Evolutionary conservation across 768 basidiomycete genomes (phyloP).

Genomic region (Pulveroboletus sp.): DNA sequence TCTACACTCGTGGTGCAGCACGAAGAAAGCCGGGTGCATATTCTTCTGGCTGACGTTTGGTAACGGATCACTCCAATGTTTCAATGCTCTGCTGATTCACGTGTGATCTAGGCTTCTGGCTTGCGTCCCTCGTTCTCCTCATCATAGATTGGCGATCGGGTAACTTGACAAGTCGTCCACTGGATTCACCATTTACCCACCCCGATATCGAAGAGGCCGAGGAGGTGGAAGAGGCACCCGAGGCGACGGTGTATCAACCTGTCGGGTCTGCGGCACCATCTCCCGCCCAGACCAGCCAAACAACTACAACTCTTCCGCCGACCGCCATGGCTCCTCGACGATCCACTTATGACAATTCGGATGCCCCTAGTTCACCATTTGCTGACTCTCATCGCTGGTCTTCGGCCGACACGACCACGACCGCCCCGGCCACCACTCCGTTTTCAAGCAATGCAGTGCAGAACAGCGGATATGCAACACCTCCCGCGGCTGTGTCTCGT

Average conservation of each 20-base stretch:
- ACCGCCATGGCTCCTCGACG: conserved; percentile 14
- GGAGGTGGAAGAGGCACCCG: conserved; percentile 52
- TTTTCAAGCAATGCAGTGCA: conserved; percentile 20
- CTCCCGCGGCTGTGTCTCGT: conserved; percentile 39
- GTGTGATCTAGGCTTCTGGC: conserved; percentile 61
- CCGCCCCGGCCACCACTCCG: conserved; percentile 22
- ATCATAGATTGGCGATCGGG: conserved; percentile 76
- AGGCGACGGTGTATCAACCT: conserved; percentile 44
- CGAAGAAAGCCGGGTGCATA: conserved; percentile 85
- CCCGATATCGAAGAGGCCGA: conserved; percentile 49
- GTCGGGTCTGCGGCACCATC: conserved; percentile 31
- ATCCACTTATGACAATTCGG: conserved; percentile 24
- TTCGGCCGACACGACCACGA: conserved; percentile 25
- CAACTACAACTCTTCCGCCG: conserved; percentile 11
- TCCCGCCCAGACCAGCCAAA: conserved; percentile 28
- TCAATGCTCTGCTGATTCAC: conserved; percentile 3
- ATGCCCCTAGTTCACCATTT: conserved; percentile 38
- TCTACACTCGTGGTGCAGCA: conserved; percentile 80
- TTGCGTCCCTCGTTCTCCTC: conserved; percentile 58
- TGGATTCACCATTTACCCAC: conserved; percentile 74
- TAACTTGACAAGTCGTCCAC: conserved; percentile 40
- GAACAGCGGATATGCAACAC: conserved; percentile 26
- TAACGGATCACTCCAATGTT: conserved; percentile 22
- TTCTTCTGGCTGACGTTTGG: conserved; percentile 88
- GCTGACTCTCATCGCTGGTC: conserved; percentile 50